A percentile compares a stretch with the other conserved stretches of the same genome.
phyloP scores from a whole-genome alignment of 371 early-diverging fungal species.

The Circinella minor region DNA sequence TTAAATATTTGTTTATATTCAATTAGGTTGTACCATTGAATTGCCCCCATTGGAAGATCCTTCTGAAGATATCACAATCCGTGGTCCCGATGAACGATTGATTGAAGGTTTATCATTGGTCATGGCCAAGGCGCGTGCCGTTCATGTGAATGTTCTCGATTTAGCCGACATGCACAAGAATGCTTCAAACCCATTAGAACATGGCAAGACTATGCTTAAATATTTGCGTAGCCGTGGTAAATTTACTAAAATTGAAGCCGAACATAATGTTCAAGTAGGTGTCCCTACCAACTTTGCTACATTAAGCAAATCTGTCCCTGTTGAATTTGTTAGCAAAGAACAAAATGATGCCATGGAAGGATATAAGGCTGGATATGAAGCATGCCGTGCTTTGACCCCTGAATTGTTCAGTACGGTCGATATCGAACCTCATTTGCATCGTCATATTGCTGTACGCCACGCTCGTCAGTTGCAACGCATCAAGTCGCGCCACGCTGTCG shows the following conservation, averaged over 20 bases:
- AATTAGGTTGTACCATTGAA: conserved; percentile 74
- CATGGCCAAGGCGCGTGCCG: conserved; percentile 78
- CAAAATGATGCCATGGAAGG: conserved; percentile 61
- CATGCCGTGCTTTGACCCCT: conserved; percentile 48
- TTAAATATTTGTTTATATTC: neutral
- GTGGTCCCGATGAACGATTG: conserved; percentile 77
- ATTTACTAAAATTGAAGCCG: conserved; percentile 69
- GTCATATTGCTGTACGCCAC: conserved; percentile 78
- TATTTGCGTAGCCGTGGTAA: conserved; percentile 64
- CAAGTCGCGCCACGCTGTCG: conserved; percentile 66
- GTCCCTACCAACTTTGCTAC: conserved; percentile 42
- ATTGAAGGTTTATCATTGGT: conserved; percentile 72
- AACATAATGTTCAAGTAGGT: conserved; percentile 63
- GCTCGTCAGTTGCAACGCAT: conserved; percentile 79
- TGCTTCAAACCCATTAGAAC: conserved; percentile 49
- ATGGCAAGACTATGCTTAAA: conserved; percentile 64
- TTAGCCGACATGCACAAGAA: conserved; percentile 55
- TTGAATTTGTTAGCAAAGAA: conserved; percentile 71
- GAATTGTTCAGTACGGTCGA: conserved; percentile 71
- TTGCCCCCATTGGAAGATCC: conserved; percentile 70
- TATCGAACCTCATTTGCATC: conserved; percentile 81
- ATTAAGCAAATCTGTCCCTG: conserved; percentile 35
- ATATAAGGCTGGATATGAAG: conserved; percentile 41
- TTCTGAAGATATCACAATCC: conserved; percentile 78
- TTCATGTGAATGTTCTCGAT: conserved; percentile 59